These are phyloP conservation scores for Hanseniaspora guilliermondii DNA, from an alignment of 805 yeast species.

Conservation along the genomic window DNA sequence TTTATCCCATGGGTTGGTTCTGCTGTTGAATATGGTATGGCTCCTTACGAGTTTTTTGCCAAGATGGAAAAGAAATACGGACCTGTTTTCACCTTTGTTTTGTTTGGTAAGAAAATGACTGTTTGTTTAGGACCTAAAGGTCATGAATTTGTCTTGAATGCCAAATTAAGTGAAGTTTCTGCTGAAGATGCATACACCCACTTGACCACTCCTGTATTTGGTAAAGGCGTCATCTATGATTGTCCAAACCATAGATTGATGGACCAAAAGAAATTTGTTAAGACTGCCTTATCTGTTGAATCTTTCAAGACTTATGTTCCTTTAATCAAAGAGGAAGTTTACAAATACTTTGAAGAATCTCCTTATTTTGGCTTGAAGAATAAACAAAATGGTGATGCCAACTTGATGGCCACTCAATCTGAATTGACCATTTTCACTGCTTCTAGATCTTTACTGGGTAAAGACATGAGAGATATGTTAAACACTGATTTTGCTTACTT, in stretches of 20 bases:
- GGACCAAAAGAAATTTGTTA: slow-evolving; percentile 98
- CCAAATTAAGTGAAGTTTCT: slow-evolving; percentile 75
- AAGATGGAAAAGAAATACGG: slow-evolving; percentile 72
- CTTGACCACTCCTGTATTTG: slow-evolving; percentile 98
- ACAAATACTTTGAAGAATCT: slow-evolving; percentile 48
- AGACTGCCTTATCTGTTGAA: slow-evolving; percentile 73
- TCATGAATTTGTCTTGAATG: slow-evolving; percentile 88
- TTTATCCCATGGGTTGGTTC: slow-evolving; percentile 95
- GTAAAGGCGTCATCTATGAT: slow-evolving; percentile 94
- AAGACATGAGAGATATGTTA: slow-evolving; percentile 75
- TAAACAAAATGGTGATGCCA: slow-evolving; percentile 37
- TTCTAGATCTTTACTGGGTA: slow-evolving; percentile 79
- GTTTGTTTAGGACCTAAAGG: slow-evolving; percentile 96
- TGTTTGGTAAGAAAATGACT: slow-evolving; percentile 86
- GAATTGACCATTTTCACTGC: slow-evolving; percentile 96
- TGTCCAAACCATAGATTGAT: slow-evolving; percentile 85
- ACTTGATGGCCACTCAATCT: slow-evolving; percentile 77
- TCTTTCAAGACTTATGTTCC: slow-evolving; percentile 82
- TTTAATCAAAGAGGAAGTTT: slow-evolving; percentile 64
- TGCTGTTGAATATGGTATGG: slow-evolving; percentile 79
- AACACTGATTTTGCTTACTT: slow-evolving; percentile 72
- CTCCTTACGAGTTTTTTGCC: slow-evolving; percentile 82
- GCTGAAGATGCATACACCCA: slow-evolving; percentile 95
- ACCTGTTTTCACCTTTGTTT: slow-evolving; percentile 79
- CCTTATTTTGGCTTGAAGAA: slow-evolving; percentile 35